Conservation (phyloP, 306 rosid species). For the Rosa multiflora region DNA sequence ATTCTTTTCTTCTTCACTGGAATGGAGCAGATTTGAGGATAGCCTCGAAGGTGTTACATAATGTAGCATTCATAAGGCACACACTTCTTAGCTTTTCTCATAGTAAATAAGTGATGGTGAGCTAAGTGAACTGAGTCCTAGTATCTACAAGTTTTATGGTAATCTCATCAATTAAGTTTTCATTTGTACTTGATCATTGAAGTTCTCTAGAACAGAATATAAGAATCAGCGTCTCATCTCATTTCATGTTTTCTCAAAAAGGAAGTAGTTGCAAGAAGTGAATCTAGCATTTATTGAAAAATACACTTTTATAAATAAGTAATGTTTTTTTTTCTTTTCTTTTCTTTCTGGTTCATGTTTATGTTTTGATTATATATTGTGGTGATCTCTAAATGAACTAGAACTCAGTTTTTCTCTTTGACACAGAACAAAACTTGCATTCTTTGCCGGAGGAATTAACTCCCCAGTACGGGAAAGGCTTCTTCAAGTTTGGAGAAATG, state of each 20-base stretch:
- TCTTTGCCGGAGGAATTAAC: slow-evolving; percentile 80
- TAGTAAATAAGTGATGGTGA: background rate
- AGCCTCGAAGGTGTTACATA: background rate
- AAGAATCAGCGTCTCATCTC: background rate
- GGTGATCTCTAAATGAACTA: slow-evolving; percentile 3
- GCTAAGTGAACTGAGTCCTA: background rate
- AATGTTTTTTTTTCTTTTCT: too few species aligned
- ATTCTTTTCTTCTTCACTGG: background rate
- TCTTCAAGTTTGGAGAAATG: slow-evolving; percentile 61
- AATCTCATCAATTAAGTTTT: background rate
- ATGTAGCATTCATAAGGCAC: background rate
- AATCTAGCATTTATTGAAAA: background rate
- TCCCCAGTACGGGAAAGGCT: slow-evolving; percentile 54
- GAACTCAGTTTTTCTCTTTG: slow-evolving; percentile 12
- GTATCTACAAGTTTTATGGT: too few species aligned
- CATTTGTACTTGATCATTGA: background rate
- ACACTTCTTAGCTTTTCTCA: background rate
- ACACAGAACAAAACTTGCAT: slow-evolving; percentile 69
- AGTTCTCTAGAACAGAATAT: background rate
- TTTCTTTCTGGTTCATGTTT: background rate
- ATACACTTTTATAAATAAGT: too few species aligned
- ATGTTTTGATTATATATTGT: background rate
- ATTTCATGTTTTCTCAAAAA: background rate
- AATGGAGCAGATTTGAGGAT: background rate
- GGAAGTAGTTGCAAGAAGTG: background rate